Conservation (phyloP, 352 stramenopile species). For the Pseudoperonospora humuli region DNA sequence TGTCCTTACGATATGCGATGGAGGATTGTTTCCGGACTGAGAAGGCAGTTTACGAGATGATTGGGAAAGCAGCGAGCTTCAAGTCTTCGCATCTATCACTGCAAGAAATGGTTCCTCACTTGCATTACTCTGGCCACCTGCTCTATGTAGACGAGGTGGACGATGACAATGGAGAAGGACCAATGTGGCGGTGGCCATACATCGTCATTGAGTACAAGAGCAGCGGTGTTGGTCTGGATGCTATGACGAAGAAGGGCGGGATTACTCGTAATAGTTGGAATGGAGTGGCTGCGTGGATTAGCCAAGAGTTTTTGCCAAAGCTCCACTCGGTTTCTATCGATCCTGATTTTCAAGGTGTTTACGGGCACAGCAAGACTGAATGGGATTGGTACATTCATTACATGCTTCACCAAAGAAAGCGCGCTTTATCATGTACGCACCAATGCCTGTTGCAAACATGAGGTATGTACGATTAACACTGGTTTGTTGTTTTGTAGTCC, state of each 20-base stretch:
- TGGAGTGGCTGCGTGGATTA: constrained; percentile 51
- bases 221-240: constrained; percentile 40
- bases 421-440: constrained; percentile 58
- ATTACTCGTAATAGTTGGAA: constrained; percentile 42
- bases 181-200: constrained; percentile 83
- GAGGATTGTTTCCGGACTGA: constrained; percentile 74
- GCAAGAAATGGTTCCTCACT: constrained; percentile 33
- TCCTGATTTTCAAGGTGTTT: constrained; percentile 32
- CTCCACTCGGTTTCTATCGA: constrained; percentile 56
- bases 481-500: constrained; percentile 32
- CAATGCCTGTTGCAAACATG: neutral
- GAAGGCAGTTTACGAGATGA: constrained; percentile 46
- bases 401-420: constrained; percentile 55
- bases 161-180: constrained; percentile 50
- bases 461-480: neutral
- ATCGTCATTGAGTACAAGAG: constrained; percentile 64
- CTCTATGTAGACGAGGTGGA: constrained; percentile 56
- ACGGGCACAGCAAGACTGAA: constrained; percentile 52
- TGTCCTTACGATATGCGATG: constrained; percentile 64
- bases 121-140: constrained; percentile 49
- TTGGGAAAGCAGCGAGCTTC: constrained; percentile 14
- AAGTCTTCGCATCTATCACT: constrained; percentile 8
- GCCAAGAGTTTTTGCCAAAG: constrained; percentile 42
- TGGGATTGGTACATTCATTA: constrained; percentile 84
- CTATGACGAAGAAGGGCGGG: constrained; percentile 44